A percentile compares a stretch with the other conserved stretches of the same genome.
These are phyloP conservation scores for Cardamine chenopodiifolia DNA, from an alignment of 345 rosid species.

Conservation along the genomic window DNA sequence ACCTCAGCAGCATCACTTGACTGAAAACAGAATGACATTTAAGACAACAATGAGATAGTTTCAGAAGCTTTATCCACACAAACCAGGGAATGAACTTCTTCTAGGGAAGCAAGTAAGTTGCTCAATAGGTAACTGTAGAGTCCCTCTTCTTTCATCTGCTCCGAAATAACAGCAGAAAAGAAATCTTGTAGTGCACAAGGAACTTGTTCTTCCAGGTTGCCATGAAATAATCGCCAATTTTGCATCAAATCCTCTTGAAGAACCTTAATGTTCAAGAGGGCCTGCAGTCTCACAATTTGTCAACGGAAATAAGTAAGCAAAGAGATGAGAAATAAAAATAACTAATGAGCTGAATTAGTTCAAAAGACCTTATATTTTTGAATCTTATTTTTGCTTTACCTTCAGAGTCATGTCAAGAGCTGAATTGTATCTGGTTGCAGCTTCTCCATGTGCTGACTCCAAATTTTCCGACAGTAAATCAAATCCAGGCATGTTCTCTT, in stretches of 20 bases:
- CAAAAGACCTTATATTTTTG: background rate
- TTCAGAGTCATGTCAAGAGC: slow-evolving; percentile 28
- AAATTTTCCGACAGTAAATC: background rate
- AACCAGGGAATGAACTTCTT: slow-evolving; percentile 1
- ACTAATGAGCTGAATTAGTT: slow-evolving; percentile 1
- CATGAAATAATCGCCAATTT: background rate
- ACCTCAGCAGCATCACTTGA: slow-evolving; percentile 21
- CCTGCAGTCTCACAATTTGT: slow-evolving; percentile 7
- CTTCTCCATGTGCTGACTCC: background rate
- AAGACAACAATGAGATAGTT: background rate
- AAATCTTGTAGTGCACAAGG: background rate
- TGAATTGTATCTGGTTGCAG: background rate
- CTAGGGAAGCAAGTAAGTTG: background rate
- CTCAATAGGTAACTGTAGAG: background rate
- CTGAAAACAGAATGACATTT: slow-evolving; percentile 25
- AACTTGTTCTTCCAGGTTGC: background rate
- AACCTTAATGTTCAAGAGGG: slow-evolving; percentile 12
- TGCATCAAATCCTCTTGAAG: slow-evolving; percentile 18
- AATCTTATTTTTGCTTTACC: slow-evolving; percentile 14
- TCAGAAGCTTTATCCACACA: background rate
- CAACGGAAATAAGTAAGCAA: background rate
- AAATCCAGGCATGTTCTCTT: slow-evolving; percentile 16
- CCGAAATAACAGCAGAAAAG: background rate
- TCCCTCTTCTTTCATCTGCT: background rate
- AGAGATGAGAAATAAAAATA: background rate